Evolutionary conservation across 352 stramenopile genomes (phyloP).

Genomic region (Pythium rhizo-oryzae): DNA sequence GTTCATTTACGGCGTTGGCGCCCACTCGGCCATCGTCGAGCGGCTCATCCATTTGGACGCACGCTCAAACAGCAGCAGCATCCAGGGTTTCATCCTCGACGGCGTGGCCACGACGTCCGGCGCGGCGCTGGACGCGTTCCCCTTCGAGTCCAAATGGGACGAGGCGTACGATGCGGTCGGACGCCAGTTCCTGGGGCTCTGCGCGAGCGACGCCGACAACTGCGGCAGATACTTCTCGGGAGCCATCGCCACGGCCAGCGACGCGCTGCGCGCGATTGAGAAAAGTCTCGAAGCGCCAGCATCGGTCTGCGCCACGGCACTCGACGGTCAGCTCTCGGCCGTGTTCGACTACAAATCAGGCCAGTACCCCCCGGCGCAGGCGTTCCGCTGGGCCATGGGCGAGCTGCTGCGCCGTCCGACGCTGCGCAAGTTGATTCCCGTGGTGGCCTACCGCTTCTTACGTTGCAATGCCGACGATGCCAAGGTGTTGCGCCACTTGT

Average conservation of each 20-base stretch:
- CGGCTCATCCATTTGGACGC: constrained; percentile 29
- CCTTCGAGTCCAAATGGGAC: constrained; percentile 21
- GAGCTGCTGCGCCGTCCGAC: constrained; percentile 11
- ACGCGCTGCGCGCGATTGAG: neutral
- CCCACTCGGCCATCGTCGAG: constrained; percentile 22
- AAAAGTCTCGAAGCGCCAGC: neutral
- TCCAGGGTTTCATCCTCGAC: constrained; percentile 26
- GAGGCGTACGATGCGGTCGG: constrained; percentile 9
- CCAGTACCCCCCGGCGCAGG: neutral
- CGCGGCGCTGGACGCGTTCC: neutral
- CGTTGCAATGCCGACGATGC: constrained; percentile 30
- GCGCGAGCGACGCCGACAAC: neutral
- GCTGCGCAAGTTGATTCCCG: constrained; percentile 33
- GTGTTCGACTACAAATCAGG: constrained; percentile 6
- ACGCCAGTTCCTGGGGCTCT: constrained; percentile 10
- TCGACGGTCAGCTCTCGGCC: constrained; percentile 2
- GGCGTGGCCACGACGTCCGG: constrained; percentile 24
- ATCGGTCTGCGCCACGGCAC: neutral
- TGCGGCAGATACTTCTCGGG: constrained; percentile 24
- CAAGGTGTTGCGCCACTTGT: constrained; percentile 23
- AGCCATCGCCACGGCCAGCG: neutral
- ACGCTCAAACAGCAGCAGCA: neutral
- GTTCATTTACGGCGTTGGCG: constrained; percentile 29
- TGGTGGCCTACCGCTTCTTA: constrained; percentile 31
- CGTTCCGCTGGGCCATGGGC: constrained; percentile 24